Conservation (phyloP, 202 grass and related monocot genomes). For the Bolboschoenoplectus hybrid region DNA sequence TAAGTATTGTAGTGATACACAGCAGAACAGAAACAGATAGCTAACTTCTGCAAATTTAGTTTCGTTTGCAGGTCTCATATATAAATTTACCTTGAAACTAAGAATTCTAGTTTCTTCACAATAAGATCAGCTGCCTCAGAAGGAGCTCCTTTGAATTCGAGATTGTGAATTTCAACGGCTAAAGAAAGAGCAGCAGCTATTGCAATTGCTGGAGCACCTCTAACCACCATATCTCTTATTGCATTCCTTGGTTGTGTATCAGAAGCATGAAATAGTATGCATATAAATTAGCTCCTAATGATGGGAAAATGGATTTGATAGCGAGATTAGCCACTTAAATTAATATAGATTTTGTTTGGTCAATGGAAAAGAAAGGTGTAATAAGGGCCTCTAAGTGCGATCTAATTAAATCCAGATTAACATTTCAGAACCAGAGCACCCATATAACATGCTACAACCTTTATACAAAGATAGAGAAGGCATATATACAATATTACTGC, state of each 20-base stretch:
- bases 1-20: conserved; percentile 16
- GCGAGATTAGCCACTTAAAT: background rate
- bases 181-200: conserved; percentile 82
- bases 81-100: conserved; percentile 80
- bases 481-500: background rate
- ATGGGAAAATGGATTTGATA: background rate
- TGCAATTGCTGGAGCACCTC: conserved; percentile 92
- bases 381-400: background rate
- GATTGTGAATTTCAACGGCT: conserved; percentile 63
- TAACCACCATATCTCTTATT: conserved; percentile 90
- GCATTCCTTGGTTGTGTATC: conserved; percentile 59
- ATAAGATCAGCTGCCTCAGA: conserved; percentile 69
- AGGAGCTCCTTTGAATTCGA: conserved; percentile 59
- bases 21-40: background rate
- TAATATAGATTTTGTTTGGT: background rate
- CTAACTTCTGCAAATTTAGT: background rate
- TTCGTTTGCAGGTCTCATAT: conserved; percentile 22
- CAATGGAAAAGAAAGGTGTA: background rate
- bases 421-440: background rate
- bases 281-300: conserved; percentile 2
- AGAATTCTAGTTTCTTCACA: conserved; percentile 84
- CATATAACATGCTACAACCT: background rate
- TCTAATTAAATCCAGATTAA: background rate
- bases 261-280: background rate
- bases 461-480: background rate